Percentiles rank a stretch among this genome's conserved stretches.
Evolutionary conservation across 2,329 filamentous ascomycete genomes (phyloP).

Genomic region (Fusarium fracticaudum): DNA sequence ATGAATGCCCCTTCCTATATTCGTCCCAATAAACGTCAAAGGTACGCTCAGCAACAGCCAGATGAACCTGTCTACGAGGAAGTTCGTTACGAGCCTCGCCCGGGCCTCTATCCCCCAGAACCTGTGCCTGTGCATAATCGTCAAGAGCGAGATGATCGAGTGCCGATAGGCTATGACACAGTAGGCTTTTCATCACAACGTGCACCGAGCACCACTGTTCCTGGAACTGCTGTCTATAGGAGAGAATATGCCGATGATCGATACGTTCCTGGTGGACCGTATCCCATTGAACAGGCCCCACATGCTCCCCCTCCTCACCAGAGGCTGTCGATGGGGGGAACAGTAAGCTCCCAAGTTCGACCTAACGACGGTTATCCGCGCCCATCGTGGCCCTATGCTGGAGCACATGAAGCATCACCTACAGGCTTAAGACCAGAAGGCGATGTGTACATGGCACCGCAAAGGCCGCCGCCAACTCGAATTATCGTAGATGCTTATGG

Average conservation of each 20-base stretch:
- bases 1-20: slow-evolving; percentile 61
- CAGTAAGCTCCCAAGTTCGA: slow-evolving; percentile 51
- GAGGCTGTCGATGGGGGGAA: slow-evolving; percentile 21
- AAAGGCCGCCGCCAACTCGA: slow-evolving; percentile 65
- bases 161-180: slow-evolving; percentile 49
- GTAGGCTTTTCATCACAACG: slow-evolving; percentile 38
- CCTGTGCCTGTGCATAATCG: slow-evolving; percentile 46
- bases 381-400: slow-evolving; percentile 55
- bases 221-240: slow-evolving; percentile 45
- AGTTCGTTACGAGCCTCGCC: slow-evolving; percentile 54
- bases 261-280: slow-evolving; percentile 42
- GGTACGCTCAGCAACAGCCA: slow-evolving; percentile 56
- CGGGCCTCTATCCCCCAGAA: slow-evolving; percentile 48
- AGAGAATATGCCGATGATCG: slow-evolving; percentile 48
- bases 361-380: slow-evolving; percentile 55
- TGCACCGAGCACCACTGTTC: slow-evolving; percentile 38
- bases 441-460: slow-evolving; percentile 62
- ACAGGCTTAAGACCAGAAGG: slow-evolving; percentile 60
- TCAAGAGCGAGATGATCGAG: slow-evolving; percentile 44
- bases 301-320: slow-evolving; percentile 50
- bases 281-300: slow-evolving; percentile 51
- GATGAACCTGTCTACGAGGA: slow-evolving; percentile 47
- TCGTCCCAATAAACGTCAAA: slow-evolving; percentile 66
- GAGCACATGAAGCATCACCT: slow-evolving; percentile 54
- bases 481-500: slow-evolving; percentile 87